Percentiles rank a stretch among this genome's conserved stretches.
phyloP scores from a whole-genome alignment of 768 basidiomycete species.

The Tylopilus subfusipes region DNA sequence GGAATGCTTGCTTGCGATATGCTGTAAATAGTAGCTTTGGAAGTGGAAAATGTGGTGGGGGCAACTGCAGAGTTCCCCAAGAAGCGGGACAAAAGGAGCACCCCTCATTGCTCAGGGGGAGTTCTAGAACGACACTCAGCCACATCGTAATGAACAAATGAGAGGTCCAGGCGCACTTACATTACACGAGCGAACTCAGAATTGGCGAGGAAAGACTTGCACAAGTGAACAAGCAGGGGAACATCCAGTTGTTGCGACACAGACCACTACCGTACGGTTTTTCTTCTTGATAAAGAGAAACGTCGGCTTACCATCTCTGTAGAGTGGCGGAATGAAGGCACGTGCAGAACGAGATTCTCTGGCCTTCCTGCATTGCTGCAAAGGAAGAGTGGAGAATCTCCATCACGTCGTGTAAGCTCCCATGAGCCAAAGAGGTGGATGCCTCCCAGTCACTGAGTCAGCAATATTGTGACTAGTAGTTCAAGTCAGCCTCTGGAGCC shows the following conservation, averaged over 20 bases:
- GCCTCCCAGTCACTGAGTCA: slow-evolving; percentile 1
- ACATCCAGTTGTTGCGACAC: too few species aligned
- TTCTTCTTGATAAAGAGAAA: slow-evolving; percentile 1
- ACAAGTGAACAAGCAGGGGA: background rate
- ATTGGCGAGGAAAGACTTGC: background rate
- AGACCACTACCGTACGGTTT: background rate
- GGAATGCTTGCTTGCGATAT: background rate
- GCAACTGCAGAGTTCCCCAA: background rate
- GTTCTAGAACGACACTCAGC: background rate
- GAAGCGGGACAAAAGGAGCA: background rate
- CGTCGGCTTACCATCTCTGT: slow-evolving; percentile 3
- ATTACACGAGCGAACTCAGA: background rate
- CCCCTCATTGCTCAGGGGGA: background rate
- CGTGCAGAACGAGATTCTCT: slow-evolving; percentile 21
- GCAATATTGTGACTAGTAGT: background rate
- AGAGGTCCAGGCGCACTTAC: background rate
- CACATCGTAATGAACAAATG: background rate
- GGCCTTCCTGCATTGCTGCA: slow-evolving; percentile 17
- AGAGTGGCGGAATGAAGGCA: slow-evolving; percentile 5
- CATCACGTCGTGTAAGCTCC: slow-evolving; percentile 15
- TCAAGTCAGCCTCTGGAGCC: background rate
- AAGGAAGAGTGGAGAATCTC: slow-evolving; percentile 29
- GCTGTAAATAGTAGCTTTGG: background rate
- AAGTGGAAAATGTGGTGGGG: background rate
- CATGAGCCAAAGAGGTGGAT: slow-evolving; percentile 20